Evolutionary conservation across 2,329 filamentous ascomycete genomes (phyloP).

Genomic region (Lomentospora prolificans): DNA sequence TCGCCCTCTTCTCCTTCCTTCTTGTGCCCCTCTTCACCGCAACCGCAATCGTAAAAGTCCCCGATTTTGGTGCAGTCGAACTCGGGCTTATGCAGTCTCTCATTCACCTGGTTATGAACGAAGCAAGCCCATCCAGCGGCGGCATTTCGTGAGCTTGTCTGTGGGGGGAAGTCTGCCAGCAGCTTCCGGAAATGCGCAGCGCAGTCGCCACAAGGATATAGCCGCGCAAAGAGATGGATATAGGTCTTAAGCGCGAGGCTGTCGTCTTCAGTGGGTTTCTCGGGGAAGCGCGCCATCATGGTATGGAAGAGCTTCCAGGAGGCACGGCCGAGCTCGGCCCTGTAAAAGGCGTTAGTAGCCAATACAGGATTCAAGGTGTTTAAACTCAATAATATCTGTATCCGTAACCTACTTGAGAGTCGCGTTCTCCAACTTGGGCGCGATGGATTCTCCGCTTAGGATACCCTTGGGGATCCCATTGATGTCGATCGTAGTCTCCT

Average conservation of each 20-base stretch:
- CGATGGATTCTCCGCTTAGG: slow-evolving; percentile 61
- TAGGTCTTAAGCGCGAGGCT: slow-evolving; percentile 53
- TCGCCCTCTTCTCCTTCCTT: slow-evolving; percentile 22
- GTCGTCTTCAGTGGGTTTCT: slow-evolving; percentile 53
- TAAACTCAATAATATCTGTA: too few relatives aligned
- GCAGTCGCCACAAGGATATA: slow-evolving; percentile 64
- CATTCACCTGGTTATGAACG: slow-evolving; percentile 59
- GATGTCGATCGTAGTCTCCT: slow-evolving; percentile 23
- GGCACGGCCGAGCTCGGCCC: slow-evolving; percentile 55
- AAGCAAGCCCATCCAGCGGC: slow-evolving; percentile 61
- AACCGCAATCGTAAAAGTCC: slow-evolving; percentile 64
- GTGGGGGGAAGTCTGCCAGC: slow-evolving; percentile 52
- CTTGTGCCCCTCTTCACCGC: slow-evolving; percentile 51
- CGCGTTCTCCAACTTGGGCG: slow-evolving; percentile 73
- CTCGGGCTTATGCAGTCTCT: slow-evolving; percentile 47
- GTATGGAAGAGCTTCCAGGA: slow-evolving; percentile 64
- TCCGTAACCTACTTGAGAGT: slow-evolving; percentile 69
- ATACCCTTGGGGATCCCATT: slow-evolving; percentile 34
- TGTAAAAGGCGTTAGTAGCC: too few relatives aligned
- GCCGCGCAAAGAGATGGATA: slow-evolving; percentile 55
- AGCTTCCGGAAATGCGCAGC: slow-evolving; percentile 56
- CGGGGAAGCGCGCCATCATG: slow-evolving; percentile 60
- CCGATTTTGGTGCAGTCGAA: slow-evolving; percentile 61
- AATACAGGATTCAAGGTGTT: too few relatives aligned
- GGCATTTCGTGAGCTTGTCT: slow-evolving; percentile 52